Conservation (phyloP, 176 grass and related monocot species). For the Cenchrus fungigraminus region DNA sequence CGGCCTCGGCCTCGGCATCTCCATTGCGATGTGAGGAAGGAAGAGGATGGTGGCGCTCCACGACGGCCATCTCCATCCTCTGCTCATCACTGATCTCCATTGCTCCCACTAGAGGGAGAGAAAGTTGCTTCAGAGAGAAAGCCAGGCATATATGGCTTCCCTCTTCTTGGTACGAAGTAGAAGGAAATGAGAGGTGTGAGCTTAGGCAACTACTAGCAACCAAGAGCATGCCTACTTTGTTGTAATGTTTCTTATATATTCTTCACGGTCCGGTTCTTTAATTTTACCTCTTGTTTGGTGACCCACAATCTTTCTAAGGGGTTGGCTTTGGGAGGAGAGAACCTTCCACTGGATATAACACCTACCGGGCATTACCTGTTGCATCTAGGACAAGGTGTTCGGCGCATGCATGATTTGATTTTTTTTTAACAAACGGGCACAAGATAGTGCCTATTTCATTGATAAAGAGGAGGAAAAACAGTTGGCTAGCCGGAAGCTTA, state of each 20-base stretch:
- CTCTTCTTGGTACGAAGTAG: conserved; percentile 46
- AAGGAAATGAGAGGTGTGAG: conserved; percentile 26
- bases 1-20: conserved; percentile 37
- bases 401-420: too few species aligned
- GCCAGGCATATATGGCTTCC: not conserved
- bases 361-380: not conserved
- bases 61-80: conserved; percentile 35
- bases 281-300: conserved; percentile 50
- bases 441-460: too few species aligned
- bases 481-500: too few species aligned
- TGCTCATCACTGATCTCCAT: conserved; percentile 69
- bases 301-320: conserved; percentile 73
- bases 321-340: not conserved
- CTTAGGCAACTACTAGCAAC: conserved; percentile 64
- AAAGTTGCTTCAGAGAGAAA: conserved; percentile 50
- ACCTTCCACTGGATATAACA: conserved; percentile 34
- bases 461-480: too few species aligned
- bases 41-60: conserved; percentile 17
- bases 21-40: conserved; percentile 43
- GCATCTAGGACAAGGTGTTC: too few species aligned
- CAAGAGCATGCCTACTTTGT: conserved; percentile 68
- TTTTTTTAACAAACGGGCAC: too few species aligned
- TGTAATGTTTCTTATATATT: not conserved
- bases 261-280: too few species aligned
- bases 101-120: not conserved